phyloP scores from a whole-genome alignment of 208 protist species.

The Porcisia hertigi region DNA sequence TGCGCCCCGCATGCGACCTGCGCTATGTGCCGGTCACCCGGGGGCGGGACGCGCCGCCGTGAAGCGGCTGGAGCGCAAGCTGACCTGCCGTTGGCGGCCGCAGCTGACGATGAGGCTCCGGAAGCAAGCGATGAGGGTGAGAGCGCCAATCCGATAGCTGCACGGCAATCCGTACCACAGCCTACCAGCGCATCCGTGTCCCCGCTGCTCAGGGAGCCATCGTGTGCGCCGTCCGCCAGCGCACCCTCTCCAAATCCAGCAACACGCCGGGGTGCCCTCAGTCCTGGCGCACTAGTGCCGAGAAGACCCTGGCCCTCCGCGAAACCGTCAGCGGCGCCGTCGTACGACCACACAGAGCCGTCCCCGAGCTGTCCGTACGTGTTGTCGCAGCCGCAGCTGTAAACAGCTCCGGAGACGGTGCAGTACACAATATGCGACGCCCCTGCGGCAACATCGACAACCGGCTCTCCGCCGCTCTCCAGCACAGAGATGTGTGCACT shows the following conservation, averaged over 20 bases:
- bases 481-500: conserved; percentile 33
- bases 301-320: conserved; percentile 1
- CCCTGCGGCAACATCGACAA: conserved; percentile 76
- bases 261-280: conserved; percentile 41
- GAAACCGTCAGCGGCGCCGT: neutral
- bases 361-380: conserved; percentile 83
- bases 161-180: conserved; percentile 2
- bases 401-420: conserved; percentile 68
- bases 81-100: neutral
- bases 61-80: too few relatives aligned
- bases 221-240: neutral
- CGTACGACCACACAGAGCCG: conserved; percentile 64
- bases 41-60: conserved; percentile 16
- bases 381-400: conserved; percentile 80
- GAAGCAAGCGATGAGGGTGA: conserved; percentile 7
- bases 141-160: conserved; percentile 11
- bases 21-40: conserved; percentile 33
- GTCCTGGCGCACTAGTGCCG: conserved; percentile 6
- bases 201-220: neutral
- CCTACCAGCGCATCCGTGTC: neutral
- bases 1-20: conserved; percentile 66
- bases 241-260: conserved; percentile 35
- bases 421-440: conserved; percentile 82
- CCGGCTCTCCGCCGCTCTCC: conserved; percentile 37
- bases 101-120: neutral